Evolutionary conservation across 768 basidiomycete species (phyloP), one percentile per base, ranked within the genome.

Genomic region (Suillus plorans): DNA sequence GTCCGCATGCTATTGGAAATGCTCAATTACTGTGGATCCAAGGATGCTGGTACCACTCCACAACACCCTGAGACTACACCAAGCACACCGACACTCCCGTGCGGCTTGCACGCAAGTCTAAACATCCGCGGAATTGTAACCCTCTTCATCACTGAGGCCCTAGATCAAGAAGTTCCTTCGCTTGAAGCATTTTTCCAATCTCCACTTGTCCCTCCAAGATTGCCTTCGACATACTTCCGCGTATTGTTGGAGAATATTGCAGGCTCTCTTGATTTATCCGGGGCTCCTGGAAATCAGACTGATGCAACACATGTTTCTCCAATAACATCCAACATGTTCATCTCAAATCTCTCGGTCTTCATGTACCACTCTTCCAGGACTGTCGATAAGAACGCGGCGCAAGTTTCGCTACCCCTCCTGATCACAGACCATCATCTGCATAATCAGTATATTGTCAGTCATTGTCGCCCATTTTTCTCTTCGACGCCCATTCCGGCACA

Each of bases 361-460:
- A 79, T 80, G 13, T 84, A 89, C 69, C 76, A 76, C 39, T 67
- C 69, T 18, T 66, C 70, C 20, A 34, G 39, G 39, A 58, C 16
- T 28, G 39, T 18, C 53, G 10, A 37, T 6, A 41, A 28, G 37
- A 67, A 70, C 8, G 71, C 68, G 61, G n/a, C 52, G 34, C 75
- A 72, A 58, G 37, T 69, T 57, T 84, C 87, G 31, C 81, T 83
- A 16, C 94, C 94, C 14, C 76, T 97, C 52, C 70, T 97, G 20
- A 84, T 95, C 57, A 88, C 87, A 12, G 95, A 96, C 70, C 82
- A 81, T n/a, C 76, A 85, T 66, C 84, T 96, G 20, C 72, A 80
- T 16, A 76, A 75, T 7, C 90, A 91, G 66, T 90, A 91, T 73
- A 68, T 80, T 42, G 60, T 72, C 22, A 64, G 66, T 7, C 85